Percentiles rank a stretch among this genome's conserved stretches.
Evolutionary conservation across 148 eudicot species (phyloP).

Genomic region (Rhododendron vialii): DNA sequence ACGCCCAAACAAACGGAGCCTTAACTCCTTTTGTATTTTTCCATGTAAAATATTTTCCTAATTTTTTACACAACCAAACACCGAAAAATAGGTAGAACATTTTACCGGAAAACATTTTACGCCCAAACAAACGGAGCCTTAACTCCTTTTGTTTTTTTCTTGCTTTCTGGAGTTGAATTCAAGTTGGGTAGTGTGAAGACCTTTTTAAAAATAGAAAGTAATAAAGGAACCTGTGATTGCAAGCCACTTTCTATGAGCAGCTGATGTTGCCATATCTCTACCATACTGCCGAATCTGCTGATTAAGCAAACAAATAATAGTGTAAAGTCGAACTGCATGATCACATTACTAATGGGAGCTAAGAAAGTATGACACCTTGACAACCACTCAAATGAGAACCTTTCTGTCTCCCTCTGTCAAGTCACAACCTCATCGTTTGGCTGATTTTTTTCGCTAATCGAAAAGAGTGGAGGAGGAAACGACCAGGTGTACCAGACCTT

Average conservation of each 20-base stretch:
- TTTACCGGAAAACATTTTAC: too few species aligned
- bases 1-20: too few species aligned
- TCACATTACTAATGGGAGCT: conserved; percentile 5
- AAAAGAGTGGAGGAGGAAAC: neutral
- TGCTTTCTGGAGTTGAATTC: neutral
- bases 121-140: too few species aligned
- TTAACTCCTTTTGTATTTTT: too few species aligned
- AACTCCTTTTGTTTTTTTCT: too few species aligned
- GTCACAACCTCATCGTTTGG: neutral
- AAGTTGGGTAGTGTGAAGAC: neutral
- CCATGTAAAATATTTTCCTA: too few species aligned
- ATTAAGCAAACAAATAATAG: neutral
- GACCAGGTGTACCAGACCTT: neutral
- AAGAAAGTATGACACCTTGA: neutral
- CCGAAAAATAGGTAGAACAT: too few species aligned
- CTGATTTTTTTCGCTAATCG: neutral
- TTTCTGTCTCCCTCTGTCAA: neutral
- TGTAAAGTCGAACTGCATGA: neutral
- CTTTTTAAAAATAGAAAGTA: neutral
- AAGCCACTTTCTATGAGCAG: neutral
- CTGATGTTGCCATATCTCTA: conserved; percentile 4
- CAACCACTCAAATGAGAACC: neutral
- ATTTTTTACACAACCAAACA: too few species aligned
- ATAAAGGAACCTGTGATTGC: neutral
- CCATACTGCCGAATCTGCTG: neutral